These are phyloP conservation scores for Arthrobotrys conoides DNA, from an alignment of 2,329 filamentous ascomycete genomes.

Conservation along the genomic window DNA sequence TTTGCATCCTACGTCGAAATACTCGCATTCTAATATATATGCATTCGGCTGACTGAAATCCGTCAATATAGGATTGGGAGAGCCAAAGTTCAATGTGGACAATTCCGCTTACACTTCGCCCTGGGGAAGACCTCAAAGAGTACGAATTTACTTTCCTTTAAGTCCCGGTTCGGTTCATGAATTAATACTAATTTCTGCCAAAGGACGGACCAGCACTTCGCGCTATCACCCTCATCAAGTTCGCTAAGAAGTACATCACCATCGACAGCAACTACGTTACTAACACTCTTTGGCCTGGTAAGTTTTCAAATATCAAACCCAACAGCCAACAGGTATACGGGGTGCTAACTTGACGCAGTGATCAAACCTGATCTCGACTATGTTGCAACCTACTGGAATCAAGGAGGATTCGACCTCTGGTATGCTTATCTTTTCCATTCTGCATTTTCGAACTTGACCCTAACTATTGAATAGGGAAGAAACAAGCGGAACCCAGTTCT, in stretches of 20 bases:
- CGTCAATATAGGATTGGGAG: constrained; percentile 66
- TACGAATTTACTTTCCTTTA: background rate
- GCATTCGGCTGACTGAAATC: constrained; percentile 62
- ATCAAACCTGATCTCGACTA: constrained; percentile 69
- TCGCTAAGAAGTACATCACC: constrained; percentile 67
- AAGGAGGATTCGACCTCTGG: constrained; percentile 68
- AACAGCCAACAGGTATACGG: background rate
- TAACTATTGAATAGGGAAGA: constrained; percentile 65
- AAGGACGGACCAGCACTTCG: constrained; percentile 68
- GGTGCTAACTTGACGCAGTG: constrained; percentile 30
- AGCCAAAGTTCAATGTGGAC: constrained; percentile 68
- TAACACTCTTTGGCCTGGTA: constrained; percentile 66
- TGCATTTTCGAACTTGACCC: background rate
- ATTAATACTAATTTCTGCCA: constrained; percentile 15
- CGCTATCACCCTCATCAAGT: constrained; percentile 68
- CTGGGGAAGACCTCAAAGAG: constrained; percentile 68
- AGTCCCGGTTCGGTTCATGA: background rate
- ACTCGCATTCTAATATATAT: background rate
- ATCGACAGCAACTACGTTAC: constrained; percentile 63
- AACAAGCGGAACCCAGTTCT: constrained; percentile 75
- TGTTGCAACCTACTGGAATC: constrained; percentile 67
- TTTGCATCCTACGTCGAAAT: background rate
- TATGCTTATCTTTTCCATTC: background rate
- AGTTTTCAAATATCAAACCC: background rate
- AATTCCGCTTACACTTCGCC: constrained; percentile 65